Percentiles rank a stretch among this genome's conserved stretches.
These are phyloP conservation scores for Neonectria ditissima DNA, from an alignment of 2,329 filamentous ascomycete genomes.

Conservation along the genomic window DNA sequence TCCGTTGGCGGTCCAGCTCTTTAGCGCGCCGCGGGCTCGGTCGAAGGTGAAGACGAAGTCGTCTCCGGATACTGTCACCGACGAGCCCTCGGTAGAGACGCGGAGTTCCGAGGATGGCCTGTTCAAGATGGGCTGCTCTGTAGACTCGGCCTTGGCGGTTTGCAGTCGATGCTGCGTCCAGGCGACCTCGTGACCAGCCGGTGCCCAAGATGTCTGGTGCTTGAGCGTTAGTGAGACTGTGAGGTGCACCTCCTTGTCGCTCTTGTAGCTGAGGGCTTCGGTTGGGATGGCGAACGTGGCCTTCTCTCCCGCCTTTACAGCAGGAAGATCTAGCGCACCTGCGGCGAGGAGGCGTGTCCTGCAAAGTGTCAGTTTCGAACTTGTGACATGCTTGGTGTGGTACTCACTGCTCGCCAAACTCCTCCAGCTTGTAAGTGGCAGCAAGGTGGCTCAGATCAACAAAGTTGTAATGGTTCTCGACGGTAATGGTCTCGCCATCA, in stretches of 20 bases:
- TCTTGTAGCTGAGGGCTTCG: slow-evolving; percentile 43
- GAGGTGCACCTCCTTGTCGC: slow-evolving; percentile 57
- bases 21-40: slow-evolving; percentile 56
- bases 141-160: neutral
- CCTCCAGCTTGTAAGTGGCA: slow-evolving; percentile 58
- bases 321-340: slow-evolving; percentile 55
- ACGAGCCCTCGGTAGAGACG: slow-evolving; percentile 27
- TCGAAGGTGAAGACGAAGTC: slow-evolving; percentile 59
- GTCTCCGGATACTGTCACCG: slow-evolving; percentile 33
- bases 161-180: slow-evolving; percentile 62
- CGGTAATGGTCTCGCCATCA: slow-evolving; percentile 50
- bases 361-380: slow-evolving; percentile 12
- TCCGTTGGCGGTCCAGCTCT: slow-evolving; percentile 54
- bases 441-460: slow-evolving; percentile 56
- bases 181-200: slow-evolving; percentile 65
- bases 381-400: neutral
- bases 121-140: slow-evolving; percentile 4
- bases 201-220: slow-evolving; percentile 61
- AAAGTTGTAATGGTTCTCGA: slow-evolving; percentile 66
- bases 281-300: slow-evolving; percentile 50
- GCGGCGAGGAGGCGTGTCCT: slow-evolving; percentile 45
- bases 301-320: slow-evolving; percentile 53
- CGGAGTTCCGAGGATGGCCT: slow-evolving; percentile 38
- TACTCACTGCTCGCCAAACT: slow-evolving; percentile 55
- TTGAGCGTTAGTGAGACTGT: slow-evolving; percentile 59